Evolutionary conservation across 1,139 yeast genomes (phyloP).

Genomic region (Taiozyma sp.): DNA sequence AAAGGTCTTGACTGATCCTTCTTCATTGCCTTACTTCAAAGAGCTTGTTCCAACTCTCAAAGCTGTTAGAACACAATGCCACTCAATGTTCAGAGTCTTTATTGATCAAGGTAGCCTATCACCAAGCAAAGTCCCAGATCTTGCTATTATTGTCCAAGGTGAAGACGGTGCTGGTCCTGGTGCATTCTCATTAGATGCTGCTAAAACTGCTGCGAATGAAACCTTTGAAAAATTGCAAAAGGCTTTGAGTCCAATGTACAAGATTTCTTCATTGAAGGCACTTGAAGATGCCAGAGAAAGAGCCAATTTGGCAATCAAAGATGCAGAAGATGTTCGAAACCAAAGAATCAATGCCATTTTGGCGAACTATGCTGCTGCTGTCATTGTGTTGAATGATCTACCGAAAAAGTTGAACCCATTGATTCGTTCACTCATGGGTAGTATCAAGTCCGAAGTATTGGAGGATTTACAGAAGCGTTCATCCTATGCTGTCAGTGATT

Average conservation of each 20-base stretch:
- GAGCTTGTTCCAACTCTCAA: slow-evolving; percentile 85
- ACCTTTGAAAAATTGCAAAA: slow-evolving; percentile 62
- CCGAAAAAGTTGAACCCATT: slow-evolving; percentile 88
- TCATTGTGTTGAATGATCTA: slow-evolving; percentile 48
- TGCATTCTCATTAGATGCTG: slow-evolving; percentile 79
- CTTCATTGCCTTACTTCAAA: slow-evolving; percentile 52
- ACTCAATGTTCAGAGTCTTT: slow-evolving; percentile 74
- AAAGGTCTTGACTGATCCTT: slow-evolving; percentile 41
- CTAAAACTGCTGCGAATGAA: slow-evolving; percentile 62
- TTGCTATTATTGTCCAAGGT: slow-evolving; percentile 90
- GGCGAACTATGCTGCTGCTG: slow-evolving; percentile 74
- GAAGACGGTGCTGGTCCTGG: slow-evolving; percentile 93
- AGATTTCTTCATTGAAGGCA: slow-evolving; percentile 67
- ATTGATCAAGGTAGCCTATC: slow-evolving; percentile 71
- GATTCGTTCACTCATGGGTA: slow-evolving; percentile 89
- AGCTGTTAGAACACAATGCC: slow-evolving; percentile 82
- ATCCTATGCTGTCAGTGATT: slow-evolving; percentile 60
- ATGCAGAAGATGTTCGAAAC: slow-evolving; percentile 51
- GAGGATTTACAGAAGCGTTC: slow-evolving; percentile 63
- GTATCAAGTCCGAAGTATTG: slow-evolving; percentile 73
- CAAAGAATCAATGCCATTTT: slow-evolving; percentile 59
- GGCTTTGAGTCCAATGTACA: slow-evolving; percentile 61
- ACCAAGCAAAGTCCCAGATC: slow-evolving; percentile 69
- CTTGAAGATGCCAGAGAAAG: slow-evolving; percentile 77
- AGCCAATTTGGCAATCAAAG: slow-evolving; percentile 59